Evolutionary conservation across 495 filamentous ascomycete genomes (phyloP).

Genomic region (Pseudotulostoma volvatum): DNA sequence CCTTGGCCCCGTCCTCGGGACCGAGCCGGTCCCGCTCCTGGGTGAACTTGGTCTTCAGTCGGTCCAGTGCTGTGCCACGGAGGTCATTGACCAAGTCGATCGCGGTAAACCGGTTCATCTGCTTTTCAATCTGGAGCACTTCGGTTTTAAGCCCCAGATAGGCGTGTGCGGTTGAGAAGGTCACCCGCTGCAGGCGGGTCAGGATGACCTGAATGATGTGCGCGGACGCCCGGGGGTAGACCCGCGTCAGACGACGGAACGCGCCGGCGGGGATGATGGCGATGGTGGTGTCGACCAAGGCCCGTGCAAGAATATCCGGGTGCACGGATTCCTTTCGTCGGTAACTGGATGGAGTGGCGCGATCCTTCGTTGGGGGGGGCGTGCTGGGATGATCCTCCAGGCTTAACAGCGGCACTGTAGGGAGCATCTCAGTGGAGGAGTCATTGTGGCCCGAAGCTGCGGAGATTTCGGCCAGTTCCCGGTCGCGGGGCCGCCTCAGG

Average conservation of each 20-base stretch:
- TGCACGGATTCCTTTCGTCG: conserved; percentile 55
- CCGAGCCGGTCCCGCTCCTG: conserved; percentile 72
- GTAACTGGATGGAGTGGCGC: conserved; percentile 5
- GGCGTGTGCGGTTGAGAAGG: conserved; percentile 79
- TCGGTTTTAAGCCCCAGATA: conserved; percentile 86
- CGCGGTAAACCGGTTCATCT: conserved; percentile 82
- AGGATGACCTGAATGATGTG: conserved; percentile 97
- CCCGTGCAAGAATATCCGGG: conserved; percentile 89
- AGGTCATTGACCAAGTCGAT: conserved; percentile 87
- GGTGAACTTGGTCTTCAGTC: conserved; percentile 86
- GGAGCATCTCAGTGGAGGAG: conserved; percentile 18
- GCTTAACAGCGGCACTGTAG: conserved; percentile 55
- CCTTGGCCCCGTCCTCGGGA: conserved; percentile 73
- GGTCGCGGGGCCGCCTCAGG: conserved; percentile 20
- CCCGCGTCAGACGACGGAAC: conserved; percentile 80
- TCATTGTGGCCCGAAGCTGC: conserved; percentile 4
- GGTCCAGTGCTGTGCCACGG: conserved; percentile 63
- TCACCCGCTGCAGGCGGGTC: conserved; percentile 84
- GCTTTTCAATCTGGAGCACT: conserved; percentile 75
- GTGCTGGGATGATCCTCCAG: conserved; percentile 34
- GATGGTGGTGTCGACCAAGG: conserved; percentile 95
- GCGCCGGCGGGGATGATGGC: conserved; percentile 95
- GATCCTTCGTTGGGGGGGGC: conserved; percentile 8
- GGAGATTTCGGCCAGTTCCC: conserved; percentile 14
- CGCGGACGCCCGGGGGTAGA: conserved; percentile 89